phyloP scores from a whole-genome alignment of 768 basidiomycete genomes.

The Saitozyma sp. region DNA sequence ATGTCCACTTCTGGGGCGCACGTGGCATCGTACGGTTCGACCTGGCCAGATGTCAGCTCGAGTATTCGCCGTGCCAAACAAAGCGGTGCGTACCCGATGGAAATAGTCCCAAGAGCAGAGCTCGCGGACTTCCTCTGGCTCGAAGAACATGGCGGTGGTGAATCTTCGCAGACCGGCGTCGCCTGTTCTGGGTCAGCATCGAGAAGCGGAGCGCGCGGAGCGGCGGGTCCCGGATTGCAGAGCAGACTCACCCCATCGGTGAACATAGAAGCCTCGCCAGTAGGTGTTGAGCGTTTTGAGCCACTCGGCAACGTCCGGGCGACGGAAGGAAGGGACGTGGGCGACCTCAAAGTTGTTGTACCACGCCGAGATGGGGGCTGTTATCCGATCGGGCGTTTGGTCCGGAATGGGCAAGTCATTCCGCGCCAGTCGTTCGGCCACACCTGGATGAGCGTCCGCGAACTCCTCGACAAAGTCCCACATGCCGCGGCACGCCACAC shows the following conservation, averaged over 20 bases:
- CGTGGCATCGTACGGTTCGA: too few relatives aligned
- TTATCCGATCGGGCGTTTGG: not conserved
- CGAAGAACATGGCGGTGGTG: slow-evolving; percentile 8
- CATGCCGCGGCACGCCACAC: not conserved
- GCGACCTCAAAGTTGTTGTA: slow-evolving; percentile 11
- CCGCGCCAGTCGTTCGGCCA: not conserved
- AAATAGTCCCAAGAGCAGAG: slow-evolving; percentile 1
- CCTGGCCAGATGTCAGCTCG: too few relatives aligned
- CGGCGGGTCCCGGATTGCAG: too few relatives aligned
- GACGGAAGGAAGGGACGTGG: slow-evolving; percentile 2
- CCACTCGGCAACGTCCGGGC: slow-evolving; percentile 2
- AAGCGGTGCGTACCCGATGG: not conserved
- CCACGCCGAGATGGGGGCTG: not conserved
- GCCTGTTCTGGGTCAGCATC: not conserved
- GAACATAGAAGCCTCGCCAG: slow-evolving; percentile 3
- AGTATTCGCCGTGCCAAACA: too few relatives aligned
- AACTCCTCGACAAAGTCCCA: not conserved
- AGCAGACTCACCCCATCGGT: slow-evolving; percentile 7
- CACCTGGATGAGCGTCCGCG: not conserved
- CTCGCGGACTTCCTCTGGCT: slow-evolving; percentile 1
- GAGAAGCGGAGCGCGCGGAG: too few relatives aligned
- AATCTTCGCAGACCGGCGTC: slow-evolving; percentile 3
- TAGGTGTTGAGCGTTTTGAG: not conserved
- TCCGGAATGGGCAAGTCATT: too few relatives aligned
- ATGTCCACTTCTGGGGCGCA: too few relatives aligned